Percentiles rank a stretch among this genome's conserved stretches.
phyloP scores from a whole-genome alignment of 306 rosid genomes.

The Albizia julibrissin region DNA sequence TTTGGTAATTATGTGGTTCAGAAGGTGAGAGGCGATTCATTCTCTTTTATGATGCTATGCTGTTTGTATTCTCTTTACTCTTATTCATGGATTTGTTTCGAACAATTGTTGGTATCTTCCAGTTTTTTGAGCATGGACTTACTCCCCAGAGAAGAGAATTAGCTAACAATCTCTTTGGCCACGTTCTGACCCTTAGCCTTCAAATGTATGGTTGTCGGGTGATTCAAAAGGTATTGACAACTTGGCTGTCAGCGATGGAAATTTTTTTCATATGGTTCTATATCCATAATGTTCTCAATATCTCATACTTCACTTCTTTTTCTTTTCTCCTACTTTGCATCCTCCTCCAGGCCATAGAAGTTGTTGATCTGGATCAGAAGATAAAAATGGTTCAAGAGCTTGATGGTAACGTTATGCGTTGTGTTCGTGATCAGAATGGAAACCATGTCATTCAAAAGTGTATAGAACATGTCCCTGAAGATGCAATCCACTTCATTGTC shows the following conservation, averaged over 20 bases:
- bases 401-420: conserved; percentile 87
- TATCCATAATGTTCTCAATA: conserved; percentile 10
- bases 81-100: conserved; percentile 14
- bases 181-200: conserved; percentile 88
- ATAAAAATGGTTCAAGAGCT: conserved; percentile 92
- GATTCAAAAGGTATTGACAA: conserved; percentile 79
- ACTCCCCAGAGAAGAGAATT: conserved; percentile 82
- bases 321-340: neutral
- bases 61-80: neutral
- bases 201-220: conserved; percentile 99
- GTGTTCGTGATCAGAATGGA: conserved; percentile 98
- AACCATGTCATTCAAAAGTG: conserved; percentile 96
- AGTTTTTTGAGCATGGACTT: conserved; percentile 99
- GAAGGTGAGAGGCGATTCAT: conserved; percentile 55
- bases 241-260: conserved; percentile 15
- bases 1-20: conserved; percentile 97
- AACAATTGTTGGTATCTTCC: conserved; percentile 30
- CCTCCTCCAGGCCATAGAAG: conserved; percentile 82
- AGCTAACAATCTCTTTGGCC: conserved; percentile 80
- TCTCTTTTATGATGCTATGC: conserved; percentile 38
- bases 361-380: conserved; percentile 93
- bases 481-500: conserved; percentile 68
- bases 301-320: neutral
- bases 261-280: neutral
- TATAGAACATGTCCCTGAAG: conserved; percentile 74